These are phyloP conservation scores for Pseudonectria buxi DNA, from an alignment of 2,329 filamentous ascomycete genomes.

Conservation along the genomic window DNA sequence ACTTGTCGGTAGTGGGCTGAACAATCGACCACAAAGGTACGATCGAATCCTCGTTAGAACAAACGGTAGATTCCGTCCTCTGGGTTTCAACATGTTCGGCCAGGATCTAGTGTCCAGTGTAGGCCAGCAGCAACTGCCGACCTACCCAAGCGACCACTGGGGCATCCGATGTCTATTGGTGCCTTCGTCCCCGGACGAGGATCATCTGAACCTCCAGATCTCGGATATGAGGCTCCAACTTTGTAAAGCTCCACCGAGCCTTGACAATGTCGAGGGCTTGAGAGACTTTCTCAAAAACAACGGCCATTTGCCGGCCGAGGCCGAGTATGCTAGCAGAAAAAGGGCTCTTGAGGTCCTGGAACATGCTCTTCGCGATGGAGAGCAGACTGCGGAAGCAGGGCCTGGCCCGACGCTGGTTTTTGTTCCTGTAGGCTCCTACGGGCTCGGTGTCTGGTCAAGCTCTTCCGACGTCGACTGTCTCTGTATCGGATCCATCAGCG, in stretches of 20 bases:
- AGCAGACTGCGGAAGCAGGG: conserved; percentile 7
- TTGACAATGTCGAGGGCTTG: conserved; percentile 30
- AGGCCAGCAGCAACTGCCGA: background rate
- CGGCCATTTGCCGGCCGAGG: conserved; percentile 38
- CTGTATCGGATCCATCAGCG: conserved; percentile 55
- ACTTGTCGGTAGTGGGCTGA: conserved; percentile 38
- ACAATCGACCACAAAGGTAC: conserved; percentile 57
- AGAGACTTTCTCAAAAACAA: conserved; percentile 30
- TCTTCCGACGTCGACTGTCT: conserved; percentile 60
- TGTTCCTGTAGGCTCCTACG: conserved; percentile 60
- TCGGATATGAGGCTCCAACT: conserved; percentile 21
- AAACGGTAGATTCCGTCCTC: conserved; percentile 28
- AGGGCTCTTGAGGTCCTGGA: conserved; percentile 41
- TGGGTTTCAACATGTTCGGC: conserved; percentile 53
- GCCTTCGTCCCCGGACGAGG: conserved; percentile 3
- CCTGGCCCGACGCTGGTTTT: conserved; percentile 38
- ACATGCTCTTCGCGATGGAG: conserved; percentile 31
- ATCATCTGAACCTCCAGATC: background rate
- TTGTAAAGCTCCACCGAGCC: conserved; percentile 19
- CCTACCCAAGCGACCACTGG: conserved; percentile 51
- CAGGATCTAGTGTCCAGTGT: conserved; percentile 6
- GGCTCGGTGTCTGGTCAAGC: conserved; percentile 53
- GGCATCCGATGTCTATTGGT: conserved; percentile 42
- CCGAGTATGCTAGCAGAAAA: conserved; percentile 36
- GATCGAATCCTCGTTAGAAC: conserved; percentile 52